Evolutionary conservation across 805 yeast species (phyloP), one percentile per base, ranked within the genome.

Genomic region (Wickerhamiella azyma): DNA sequence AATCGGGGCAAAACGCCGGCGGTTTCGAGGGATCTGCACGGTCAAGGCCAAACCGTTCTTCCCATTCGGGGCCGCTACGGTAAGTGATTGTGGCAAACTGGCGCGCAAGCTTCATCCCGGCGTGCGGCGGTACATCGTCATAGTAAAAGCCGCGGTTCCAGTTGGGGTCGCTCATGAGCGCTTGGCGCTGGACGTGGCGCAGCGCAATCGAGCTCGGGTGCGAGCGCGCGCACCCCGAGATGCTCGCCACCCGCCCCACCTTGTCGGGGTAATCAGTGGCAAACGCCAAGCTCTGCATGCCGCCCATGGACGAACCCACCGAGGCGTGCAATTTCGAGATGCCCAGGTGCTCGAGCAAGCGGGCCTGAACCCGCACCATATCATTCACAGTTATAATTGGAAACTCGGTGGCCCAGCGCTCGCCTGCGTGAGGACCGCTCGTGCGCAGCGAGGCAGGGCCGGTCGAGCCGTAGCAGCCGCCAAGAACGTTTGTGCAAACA

Each of bases 61-160:
- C 96, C 96, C 96, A 88, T 63, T 88, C 96, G 1, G 96, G 96
- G 2, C 96, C 96, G 1, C 94, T 84, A 54, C 96, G 70, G 62
- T 88, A 88, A 0, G 96, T 85, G 46, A 88, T 84, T 0, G 96
- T 88, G 28, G 96, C 96, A 41, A 88, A 85, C 61, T 85, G 94
- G 52, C 96, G 71, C 1, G 96, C 89, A 32, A 88, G 70, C 59
- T 88, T 88, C 96, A 88, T 86, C 13, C 96, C 96, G 19, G 81
- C 77, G 61, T 88, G 96, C 1, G 96, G 96, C 7, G 94, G 94
- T 1, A 86, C 67, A 3, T 65, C 59, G 49, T 72, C 85, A 60
- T 88, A 88, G 60, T 83, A 83, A 60, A 76, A 80, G 0, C 96
- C 96, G 52, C 94, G 72, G 53, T 81, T 81, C 96, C 96, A 88